These are phyloP conservation scores for Silene latifolia DNA, from an alignment of 148 eudicot genomes.

Conservation along the genomic window DNA sequence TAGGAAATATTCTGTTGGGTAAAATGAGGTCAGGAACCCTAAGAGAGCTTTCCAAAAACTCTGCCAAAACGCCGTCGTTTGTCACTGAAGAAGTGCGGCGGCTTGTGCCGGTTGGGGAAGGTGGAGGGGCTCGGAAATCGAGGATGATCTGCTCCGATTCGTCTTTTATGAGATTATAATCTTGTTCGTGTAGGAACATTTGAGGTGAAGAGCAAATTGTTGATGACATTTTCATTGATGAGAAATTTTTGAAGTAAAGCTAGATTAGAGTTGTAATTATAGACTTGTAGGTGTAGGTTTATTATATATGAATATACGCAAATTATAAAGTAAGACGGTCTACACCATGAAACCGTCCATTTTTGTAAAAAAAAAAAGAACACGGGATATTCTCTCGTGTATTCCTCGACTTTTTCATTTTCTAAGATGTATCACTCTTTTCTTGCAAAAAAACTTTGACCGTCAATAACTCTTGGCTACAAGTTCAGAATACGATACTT, in stretches of 20 bases:
- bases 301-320: no score
- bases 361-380: no score
- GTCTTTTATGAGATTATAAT: neutral
- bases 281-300: constrained; percentile 3
- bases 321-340: no score
- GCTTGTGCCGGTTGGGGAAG: constrained; percentile 70
- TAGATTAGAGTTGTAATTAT: constrained; percentile 12
- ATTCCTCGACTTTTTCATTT: no score
- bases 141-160: constrained; percentile 20
- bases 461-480: no score
- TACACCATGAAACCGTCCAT: no score
- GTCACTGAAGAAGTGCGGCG: constrained; percentile 56
- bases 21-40: constrained; percentile 68
- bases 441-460: no score
- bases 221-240: constrained; percentile 19
- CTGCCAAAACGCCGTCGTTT: constrained; percentile 63
- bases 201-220: constrained; percentile 14
- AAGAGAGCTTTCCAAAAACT: constrained; percentile 57
- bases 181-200: constrained; percentile 1
- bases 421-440: no score
- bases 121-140: constrained; percentile 87
- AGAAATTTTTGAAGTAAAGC: neutral
- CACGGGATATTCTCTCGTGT: no score
- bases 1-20: constrained; percentile 68
- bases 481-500: no score